These are phyloP conservation scores for Phaeotremella fagi DNA, from an alignment of 768 basidiomycete genomes.

Conservation along the genomic window DNA sequence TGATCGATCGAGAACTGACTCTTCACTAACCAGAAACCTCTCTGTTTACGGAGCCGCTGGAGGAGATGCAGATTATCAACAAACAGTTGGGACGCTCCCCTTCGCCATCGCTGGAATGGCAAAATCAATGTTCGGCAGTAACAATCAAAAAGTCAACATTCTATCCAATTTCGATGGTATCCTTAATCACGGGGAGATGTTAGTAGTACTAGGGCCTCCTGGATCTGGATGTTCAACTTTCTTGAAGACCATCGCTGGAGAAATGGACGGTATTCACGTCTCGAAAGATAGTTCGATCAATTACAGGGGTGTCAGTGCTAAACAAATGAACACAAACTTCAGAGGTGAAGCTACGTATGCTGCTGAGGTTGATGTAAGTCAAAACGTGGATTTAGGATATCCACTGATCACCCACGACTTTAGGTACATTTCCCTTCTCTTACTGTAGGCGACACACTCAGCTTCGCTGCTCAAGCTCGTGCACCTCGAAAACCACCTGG, in stretches of 20 bases:
- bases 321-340: slow-evolving; percentile 54
- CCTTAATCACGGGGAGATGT: slow-evolving; percentile 71
- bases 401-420: too few relatives aligned
- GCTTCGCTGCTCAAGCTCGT: slow-evolving; percentile 36
- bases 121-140: slow-evolving; percentile 26
- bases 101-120: slow-evolving; percentile 20
- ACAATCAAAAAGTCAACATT: slow-evolving; percentile 51
- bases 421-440: slow-evolving; percentile 49
- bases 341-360: slow-evolving; percentile 50
- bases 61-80: slow-evolving; percentile 50
- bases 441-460: slow-evolving; percentile 43
- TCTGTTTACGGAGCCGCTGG: not conserved
- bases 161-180: slow-evolving; percentile 62
- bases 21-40: not conserved
- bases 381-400: too few relatives aligned
- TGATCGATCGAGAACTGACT: not conserved
- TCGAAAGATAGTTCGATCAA: not conserved
- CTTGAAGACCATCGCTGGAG: slow-evolving; percentile 55
- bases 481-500: slow-evolving; percentile 48
- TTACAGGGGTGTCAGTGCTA: slow-evolving; percentile 47
- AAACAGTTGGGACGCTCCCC: slow-evolving; percentile 50
- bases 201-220: slow-evolving; percentile 54
- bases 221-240: slow-evolving; percentile 52
- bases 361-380: slow-evolving; percentile 49
- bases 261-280: slow-evolving; percentile 45